Percentiles rank a stretch among this genome's conserved stretches.
Evolutionary conservation across 495 filamentous ascomycete species (phyloP).

Genomic region (Penicillium riverlandense): DNA sequence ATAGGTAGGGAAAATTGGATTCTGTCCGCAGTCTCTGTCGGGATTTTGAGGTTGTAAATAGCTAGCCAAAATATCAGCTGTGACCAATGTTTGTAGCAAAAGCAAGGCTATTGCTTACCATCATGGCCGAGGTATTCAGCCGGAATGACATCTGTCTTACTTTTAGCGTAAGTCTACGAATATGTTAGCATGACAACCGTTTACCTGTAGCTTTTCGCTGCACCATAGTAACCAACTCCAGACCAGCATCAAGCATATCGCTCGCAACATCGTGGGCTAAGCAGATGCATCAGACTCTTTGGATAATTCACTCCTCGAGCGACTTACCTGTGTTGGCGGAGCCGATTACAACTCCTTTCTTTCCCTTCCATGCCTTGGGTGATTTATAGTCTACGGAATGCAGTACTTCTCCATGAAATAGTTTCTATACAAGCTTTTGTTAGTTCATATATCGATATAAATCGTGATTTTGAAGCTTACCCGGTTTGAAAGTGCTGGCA

Average conservation of each 20-base stretch:
- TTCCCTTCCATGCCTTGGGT: conserved; percentile 21
- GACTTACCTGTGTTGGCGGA: conserved; percentile 31
- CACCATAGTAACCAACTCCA: conserved; percentile 31
- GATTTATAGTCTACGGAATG: conserved; percentile 26
- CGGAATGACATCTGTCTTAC: background rate
- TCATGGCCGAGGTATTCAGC: background rate
- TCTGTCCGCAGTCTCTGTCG: conserved; percentile 22
- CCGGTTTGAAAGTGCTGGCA: background rate
- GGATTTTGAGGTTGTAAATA: conserved; percentile 21
- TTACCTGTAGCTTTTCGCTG: conserved; percentile 25
- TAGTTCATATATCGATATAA: background rate
- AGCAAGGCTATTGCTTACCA: background rate
- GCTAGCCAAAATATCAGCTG: background rate
- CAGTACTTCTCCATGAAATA: conserved; percentile 21
- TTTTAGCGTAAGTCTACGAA: background rate
- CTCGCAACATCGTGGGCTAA: conserved; percentile 36
- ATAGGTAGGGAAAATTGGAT: conserved; percentile 13
- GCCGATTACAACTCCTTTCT: conserved; percentile 32
- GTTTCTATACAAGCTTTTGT: background rate
- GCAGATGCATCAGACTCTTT: background rate
- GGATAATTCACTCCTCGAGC: background rate
- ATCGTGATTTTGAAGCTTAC: background rate
- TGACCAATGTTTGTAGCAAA: background rate
- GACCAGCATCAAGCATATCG: conserved; percentile 31
- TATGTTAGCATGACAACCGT: background rate